A percentile compares a stretch with the other conserved stretches of the same genome.
Evolutionary conservation across 2,329 filamentous ascomycete species (phyloP).

Genomic region (Cladophialophora yegresii): DNA sequence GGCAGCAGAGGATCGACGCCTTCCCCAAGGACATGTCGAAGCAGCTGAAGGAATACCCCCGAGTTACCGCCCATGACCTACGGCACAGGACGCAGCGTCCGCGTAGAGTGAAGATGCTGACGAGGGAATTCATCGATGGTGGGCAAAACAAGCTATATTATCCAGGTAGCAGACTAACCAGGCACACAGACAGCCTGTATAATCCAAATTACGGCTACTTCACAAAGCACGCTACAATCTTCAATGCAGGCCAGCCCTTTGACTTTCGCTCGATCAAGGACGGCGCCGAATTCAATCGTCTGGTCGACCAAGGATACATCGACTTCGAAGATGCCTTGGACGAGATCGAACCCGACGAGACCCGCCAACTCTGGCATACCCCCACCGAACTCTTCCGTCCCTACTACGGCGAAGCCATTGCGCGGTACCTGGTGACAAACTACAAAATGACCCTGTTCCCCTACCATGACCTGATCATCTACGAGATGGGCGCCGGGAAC

Average conservation of each 20-base stretch:
- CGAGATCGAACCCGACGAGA: conserved; percentile 67
- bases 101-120: conserved; percentile 89
- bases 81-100: conserved; percentile 73
- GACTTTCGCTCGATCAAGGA: conserved; percentile 79
- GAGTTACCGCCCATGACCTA: conserved; percentile 80
- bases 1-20: conserved; percentile 80
- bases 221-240: conserved; percentile 94
- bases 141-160: conserved; percentile 29
- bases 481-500: conserved; percentile 97
- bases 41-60: conserved; percentile 79
- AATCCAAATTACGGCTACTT: conserved; percentile 96
- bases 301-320: conserved; percentile 77
- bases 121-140: conserved; percentile 97
- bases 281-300: conserved; percentile 78
- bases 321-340: conserved; percentile 90
- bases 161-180: conserved; percentile 11
- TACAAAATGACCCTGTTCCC: conserved; percentile 93
- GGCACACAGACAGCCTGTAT: conserved; percentile 75
- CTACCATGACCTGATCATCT: conserved; percentile 95
- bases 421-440: conserved; percentile 92
- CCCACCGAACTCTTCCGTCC: conserved; percentile 96
- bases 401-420: conserved; percentile 95
- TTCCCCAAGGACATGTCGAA: conserved; percentile 74
- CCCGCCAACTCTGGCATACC: conserved; percentile 95
- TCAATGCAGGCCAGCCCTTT: conserved; percentile 88